phyloP scores from a whole-genome alignment of 805 yeast genomes.

The Kodamaea jinghongensis region DNA sequence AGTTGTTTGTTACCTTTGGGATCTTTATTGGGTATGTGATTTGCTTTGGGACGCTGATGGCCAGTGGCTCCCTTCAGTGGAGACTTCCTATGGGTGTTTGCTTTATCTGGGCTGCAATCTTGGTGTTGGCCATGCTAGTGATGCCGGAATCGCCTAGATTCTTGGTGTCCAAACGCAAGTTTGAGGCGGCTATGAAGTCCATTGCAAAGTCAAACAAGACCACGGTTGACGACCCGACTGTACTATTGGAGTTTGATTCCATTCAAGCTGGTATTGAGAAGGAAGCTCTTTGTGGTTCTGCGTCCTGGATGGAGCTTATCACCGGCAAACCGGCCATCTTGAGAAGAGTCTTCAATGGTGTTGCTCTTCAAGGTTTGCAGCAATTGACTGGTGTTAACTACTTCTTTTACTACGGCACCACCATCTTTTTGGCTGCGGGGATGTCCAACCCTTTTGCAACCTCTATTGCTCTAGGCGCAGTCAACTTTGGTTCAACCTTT shows the following conservation, averaged over 20 bases:
- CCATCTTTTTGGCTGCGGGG: constrained; percentile 58
- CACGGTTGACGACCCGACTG: constrained; percentile 21
- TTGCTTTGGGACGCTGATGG: constrained; percentile 22
- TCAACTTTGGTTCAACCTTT: constrained; percentile 56
- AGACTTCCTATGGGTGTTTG: constrained; percentile 27
- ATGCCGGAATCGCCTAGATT: constrained; percentile 30
- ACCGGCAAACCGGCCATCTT: constrained; percentile 27
- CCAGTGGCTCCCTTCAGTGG: constrained; percentile 24
- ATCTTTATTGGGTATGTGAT: constrained; percentile 27
- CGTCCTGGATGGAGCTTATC: constrained; percentile 24
- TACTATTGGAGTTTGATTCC: constrained; percentile 23
- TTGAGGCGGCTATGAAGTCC: constrained; percentile 26
- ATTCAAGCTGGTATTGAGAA: constrained; percentile 29
- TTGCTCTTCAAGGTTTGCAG: constrained; percentile 42
- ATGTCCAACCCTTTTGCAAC: constrained; percentile 53
- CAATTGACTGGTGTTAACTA: constrained; percentile 64
- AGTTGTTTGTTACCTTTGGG: constrained; percentile 25
- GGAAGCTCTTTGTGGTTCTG: constrained; percentile 25
- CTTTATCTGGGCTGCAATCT: constrained; percentile 25
- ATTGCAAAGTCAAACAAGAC: constrained; percentile 25
- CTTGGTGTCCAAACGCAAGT: constrained; percentile 20
- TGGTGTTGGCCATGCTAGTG: constrained; percentile 22
- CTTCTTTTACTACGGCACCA: constrained; percentile 64
- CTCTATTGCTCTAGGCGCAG: constrained; percentile 54
- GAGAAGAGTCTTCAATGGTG: constrained; percentile 22